Base-by-base conservation (phyloP, 139 green algal genomes). In the Chlorella sorokiniana region DNA sequence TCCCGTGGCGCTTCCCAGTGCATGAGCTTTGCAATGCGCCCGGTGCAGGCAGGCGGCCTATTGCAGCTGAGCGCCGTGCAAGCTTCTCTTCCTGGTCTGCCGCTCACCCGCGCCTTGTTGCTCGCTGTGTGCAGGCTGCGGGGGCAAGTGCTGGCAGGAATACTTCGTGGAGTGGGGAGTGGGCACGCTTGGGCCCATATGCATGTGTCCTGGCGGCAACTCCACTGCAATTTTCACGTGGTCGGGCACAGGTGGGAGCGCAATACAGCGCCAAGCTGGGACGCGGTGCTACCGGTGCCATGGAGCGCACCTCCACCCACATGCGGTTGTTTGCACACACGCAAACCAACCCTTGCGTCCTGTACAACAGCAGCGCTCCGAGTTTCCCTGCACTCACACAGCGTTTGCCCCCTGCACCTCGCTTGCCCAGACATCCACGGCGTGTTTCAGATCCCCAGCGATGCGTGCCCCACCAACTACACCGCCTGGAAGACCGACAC, bases 381-480 rank as follows among this genome's bases (percentile, higher is more conserved):
- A n/a, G n/a, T n/a, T n/a, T n/a, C n/a, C n/a, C n/a, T n/a, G n/a
- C n/a, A n/a, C n/a, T n/a, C n/a, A n/a, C n/a, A n/a, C n/a, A n/a
- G n/a, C n/a, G n/a, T 6, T 59, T 25, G 48, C 14, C 11, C 11
- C 64, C 64, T 48, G 37, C 41, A 10, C 27, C 20, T 37, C 27
- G 41, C 1, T 48, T 42, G 69, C 29, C 5, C 61, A 71, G 73
- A 51, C 6, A 33, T 52, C 27, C 75, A 83, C 40, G 82, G 82
- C 35, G 8, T 86, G 25, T 86, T 86, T 51, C 82, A 86, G 31
- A 84, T 86, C 7, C 75, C 75, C 40, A 78, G 8, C 48, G 71
- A 83, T 35, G 75, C 75, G 40, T 86, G 82, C 63, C 82, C 82
- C 35, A 56, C 61, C 9, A 80, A 79, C 54, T 86, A 75, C 65